Evolutionary conservation across 2,329 filamentous ascomycete genomes (phyloP), one percentile per base, ranked within the genome.

Genomic region (Zelopaecilomyces penicillatus): DNA sequence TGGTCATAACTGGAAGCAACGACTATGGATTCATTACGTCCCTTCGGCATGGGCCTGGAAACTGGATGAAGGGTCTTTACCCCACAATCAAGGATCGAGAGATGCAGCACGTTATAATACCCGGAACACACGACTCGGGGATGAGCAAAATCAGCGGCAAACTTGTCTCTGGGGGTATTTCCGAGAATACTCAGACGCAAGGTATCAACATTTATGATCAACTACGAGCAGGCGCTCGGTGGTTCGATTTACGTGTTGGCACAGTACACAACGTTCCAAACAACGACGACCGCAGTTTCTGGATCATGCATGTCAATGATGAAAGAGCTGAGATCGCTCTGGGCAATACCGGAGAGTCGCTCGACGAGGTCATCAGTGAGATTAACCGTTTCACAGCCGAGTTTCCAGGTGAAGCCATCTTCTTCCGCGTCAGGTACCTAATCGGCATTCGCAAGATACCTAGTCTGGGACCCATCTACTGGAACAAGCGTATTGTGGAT

Each of bases 111-210:
- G 60, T 75, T 12, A 62, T 67, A 40, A 67, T 75, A 61, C 71
- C 71, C 0, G 71, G 70, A 6, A 65, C 68, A 4, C 70, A 75
- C 47, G 69, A 74, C 46, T 61, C 69, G 0, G 71, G 70, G n/a
- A 74, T 75, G 69, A 65, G 61, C 27, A 59, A 49, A 1, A 69
- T 70, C 48, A 65, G 56, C 10, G 44, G 52, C 39, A 51, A 55
- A 10, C 67, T 69, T 4, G 32, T 35, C 2, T 57, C 62, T 32
- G 57, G 67, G 8, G 68, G 65, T 4, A 56, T 56, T 12, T 54
- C 57, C n/a, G 49, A 55, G 8, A 73, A 73, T 45, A 71, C 65
- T 1, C 64, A 70, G 46, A 70, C 67, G 0, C 72, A 75, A 42
- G 65, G 64, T 9, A 54, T 72, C 39, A 61, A 63, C 48, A 64